Conservation (phyloP, 176 grass and related monocot genomes). For the Thalia dealbata region DNA sequence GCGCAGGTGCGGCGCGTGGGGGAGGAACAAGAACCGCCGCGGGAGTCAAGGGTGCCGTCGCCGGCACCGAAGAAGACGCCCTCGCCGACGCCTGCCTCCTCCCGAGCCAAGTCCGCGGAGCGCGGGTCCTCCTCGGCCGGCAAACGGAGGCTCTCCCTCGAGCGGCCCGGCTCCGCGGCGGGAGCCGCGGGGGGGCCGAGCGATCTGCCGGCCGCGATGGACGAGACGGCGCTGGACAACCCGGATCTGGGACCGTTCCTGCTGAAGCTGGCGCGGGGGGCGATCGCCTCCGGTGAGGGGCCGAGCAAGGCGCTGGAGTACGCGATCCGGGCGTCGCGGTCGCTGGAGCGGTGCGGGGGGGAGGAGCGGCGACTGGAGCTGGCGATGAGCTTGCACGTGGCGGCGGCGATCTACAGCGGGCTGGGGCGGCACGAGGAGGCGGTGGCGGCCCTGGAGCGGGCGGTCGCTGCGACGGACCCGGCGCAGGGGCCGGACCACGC, state of each 20-base stretch:
- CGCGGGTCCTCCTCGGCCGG: conserved; percentile 17
- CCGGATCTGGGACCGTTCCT: conserved; percentile 99
- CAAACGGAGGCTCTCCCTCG: conserved; percentile 39
- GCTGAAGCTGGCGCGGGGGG: conserved; percentile 78
- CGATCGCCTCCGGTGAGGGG: conserved; percentile 77
- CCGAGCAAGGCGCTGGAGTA: conserved; percentile 78
- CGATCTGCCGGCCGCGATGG: conserved; percentile 15
- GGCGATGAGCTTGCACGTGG: conserved; percentile 96
- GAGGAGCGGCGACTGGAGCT: conserved; percentile 85
- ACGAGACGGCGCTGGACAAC: conserved; percentile 76
- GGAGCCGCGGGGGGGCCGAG: conserved; percentile 10
- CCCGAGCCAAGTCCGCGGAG: background rate
- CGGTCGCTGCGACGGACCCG: conserved; percentile 65
- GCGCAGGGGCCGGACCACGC: conserved; percentile 21
- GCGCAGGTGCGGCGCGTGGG: conserved; percentile 8
- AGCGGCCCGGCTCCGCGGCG: conserved; percentile 25
- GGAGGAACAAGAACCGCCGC: conserved; percentile 22
- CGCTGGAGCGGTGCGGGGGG: conserved; percentile 57
- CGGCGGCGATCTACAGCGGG: conserved; percentile 85
- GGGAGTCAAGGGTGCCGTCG: conserved; percentile 12
- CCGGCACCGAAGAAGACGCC: conserved; percentile 6
- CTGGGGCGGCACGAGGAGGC: conserved; percentile 67
- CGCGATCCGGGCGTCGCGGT: conserved; percentile 64
- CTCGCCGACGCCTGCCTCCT: conserved; percentile 2
- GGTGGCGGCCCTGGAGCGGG: conserved; percentile 72